Evolutionary conservation across 768 basidiomycete species (phyloP).

Genomic region (Chalciporus chontae): DNA sequence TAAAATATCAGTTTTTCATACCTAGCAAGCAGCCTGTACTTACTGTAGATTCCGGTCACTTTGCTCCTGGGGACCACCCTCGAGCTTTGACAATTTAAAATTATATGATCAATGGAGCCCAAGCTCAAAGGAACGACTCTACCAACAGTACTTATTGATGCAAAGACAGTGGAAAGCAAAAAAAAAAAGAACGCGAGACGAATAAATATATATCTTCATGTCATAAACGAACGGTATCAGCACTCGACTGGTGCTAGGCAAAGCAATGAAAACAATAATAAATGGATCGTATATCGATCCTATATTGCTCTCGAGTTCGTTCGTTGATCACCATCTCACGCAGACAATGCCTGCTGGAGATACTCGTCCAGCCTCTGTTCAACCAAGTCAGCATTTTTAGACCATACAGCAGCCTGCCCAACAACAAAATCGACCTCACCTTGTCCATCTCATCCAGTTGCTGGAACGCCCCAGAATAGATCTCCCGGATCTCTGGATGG

Average conservation of each 20-base stretch:
- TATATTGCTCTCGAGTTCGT: background rate
- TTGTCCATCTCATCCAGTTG: constrained; percentile 79
- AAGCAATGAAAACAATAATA: background rate
- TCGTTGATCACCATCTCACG: constrained; percentile 6
- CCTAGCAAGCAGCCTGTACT: no score
- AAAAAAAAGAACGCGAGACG: background rate
- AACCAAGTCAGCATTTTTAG: constrained; percentile 1
- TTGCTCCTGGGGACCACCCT: no score
- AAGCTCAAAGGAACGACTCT: background rate
- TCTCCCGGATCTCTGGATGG: constrained; percentile 68
- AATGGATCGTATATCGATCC: background rate
- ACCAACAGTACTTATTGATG: no score
- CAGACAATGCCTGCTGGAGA: constrained; percentile 21
- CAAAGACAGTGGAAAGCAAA: background rate
- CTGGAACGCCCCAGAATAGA: constrained; percentile 68
- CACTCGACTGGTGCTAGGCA: background rate
- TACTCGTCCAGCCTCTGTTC: constrained; percentile 30
- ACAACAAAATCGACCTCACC: constrained; percentile 36
- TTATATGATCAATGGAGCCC: no score
- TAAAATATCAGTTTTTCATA: no score
- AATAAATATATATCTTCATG: background rate
- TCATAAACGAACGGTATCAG: background rate
- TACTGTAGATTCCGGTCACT: no score
- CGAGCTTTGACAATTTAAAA: no score
- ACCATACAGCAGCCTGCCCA: no score